Conservation (phyloP, 768 basidiomycete genomes). For the Rickenella mellea region DNA sequence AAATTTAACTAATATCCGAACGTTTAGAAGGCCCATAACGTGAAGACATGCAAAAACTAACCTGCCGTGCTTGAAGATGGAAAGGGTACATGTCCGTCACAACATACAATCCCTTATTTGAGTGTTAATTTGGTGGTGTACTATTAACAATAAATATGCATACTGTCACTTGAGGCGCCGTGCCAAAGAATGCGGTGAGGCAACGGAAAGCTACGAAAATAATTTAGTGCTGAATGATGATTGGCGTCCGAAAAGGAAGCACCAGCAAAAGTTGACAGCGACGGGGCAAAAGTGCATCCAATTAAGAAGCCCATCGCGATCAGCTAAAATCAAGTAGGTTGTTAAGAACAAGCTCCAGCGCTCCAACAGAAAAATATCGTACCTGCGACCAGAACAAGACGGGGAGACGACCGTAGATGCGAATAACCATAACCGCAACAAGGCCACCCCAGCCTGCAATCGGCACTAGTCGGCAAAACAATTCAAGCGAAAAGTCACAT, state of each 20-base stretch:
- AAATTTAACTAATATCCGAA: conserved; percentile 40
- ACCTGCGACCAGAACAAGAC: conserved; percentile 68
- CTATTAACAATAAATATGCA: background rate
- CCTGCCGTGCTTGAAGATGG: conserved; percentile 60
- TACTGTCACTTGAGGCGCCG: conserved; percentile 53
- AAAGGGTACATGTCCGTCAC: conserved; percentile 61
- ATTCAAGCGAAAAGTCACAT: background rate
- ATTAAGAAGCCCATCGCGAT: conserved; percentile 47
- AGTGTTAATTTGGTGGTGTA: background rate
- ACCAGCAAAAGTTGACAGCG: conserved; percentile 49
- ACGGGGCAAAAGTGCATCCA: conserved; percentile 51
- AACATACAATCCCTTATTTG: conserved; percentile 41
- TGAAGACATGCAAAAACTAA: conserved; percentile 14
- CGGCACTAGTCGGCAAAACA: too few species aligned
- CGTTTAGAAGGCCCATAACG: background rate
- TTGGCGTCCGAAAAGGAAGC: conserved; percentile 5
- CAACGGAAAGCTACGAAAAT: conserved; percentile 42
- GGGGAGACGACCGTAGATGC: conserved; percentile 54
- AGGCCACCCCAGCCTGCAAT: conserved; percentile 50
- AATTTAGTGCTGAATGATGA: conserved; percentile 10
- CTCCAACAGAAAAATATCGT: background rate
- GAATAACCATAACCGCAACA: conserved; percentile 56
- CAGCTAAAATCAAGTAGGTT: conserved; percentile 22
- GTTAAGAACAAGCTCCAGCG: background rate
- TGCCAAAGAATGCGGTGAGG: conserved; percentile 46